phyloP scores from a whole-genome alignment of 2,329 filamentous ascomycete species.

The Trichoderma oligosporum region DNA sequence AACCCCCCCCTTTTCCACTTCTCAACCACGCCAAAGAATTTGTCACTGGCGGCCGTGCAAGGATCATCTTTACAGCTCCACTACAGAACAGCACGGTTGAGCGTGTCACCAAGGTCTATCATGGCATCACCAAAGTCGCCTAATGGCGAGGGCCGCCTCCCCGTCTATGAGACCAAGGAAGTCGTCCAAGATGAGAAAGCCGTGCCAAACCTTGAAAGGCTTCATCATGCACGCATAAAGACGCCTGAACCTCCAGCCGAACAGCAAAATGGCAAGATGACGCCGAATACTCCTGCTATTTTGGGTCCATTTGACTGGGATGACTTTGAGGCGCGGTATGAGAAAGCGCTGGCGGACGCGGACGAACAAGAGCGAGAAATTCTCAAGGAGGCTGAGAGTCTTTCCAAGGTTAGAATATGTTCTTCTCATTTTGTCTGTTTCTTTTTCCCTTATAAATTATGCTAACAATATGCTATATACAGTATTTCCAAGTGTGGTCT shows the following conservation, averaged over 20 bases:
- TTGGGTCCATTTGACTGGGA: slow-evolving; percentile 69
- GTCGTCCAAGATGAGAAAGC: slow-evolving; percentile 22
- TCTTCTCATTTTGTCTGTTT: not conserved
- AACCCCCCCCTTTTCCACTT: not conserved
- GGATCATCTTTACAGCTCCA: slow-evolving; percentile 8
- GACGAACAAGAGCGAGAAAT: slow-evolving; percentile 62
- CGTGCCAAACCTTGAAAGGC: slow-evolving; percentile 25
- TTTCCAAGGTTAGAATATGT: slow-evolving; percentile 57
- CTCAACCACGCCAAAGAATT: not conserved
- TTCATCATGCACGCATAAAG: slow-evolving; percentile 26
- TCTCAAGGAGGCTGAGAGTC: slow-evolving; percentile 60
- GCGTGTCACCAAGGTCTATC: not conserved
- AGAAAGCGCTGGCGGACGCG: slow-evolving; percentile 59
- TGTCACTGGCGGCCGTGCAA: not conserved
- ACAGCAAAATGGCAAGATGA: slow-evolving; percentile 31
- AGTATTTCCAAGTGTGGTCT: slow-evolving; percentile 82
- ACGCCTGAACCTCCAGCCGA: slow-evolving; percentile 40
- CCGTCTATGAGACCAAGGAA: slow-evolving; percentile 16
- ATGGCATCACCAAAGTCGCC: slow-evolving; percentile 23
- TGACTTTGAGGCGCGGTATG: slow-evolving; percentile 67
- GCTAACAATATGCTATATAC: not conserved
- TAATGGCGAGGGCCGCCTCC: slow-evolving; percentile 4
- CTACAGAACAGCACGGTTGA: not conserved
- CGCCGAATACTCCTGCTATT: slow-evolving; percentile 49
- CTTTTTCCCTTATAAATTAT: not conserved